Evolutionary conservation across 2,329 filamentous ascomycete genomes (phyloP), one percentile per base, ranked within the genome.

Genomic region (Xylariomycetidae sp.): DNA sequence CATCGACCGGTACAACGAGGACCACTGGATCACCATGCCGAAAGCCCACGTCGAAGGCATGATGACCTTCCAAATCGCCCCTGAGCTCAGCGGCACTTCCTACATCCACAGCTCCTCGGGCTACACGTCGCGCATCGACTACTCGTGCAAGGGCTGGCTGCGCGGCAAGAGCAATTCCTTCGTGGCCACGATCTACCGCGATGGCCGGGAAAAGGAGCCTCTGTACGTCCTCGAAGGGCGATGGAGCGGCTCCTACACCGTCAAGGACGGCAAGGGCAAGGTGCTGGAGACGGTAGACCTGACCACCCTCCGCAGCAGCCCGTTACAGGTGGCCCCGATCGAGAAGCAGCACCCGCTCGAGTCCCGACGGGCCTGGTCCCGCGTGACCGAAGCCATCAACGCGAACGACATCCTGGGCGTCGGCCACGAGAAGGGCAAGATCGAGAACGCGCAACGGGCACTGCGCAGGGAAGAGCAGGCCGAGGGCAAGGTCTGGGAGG

Each of bases 151-250:
- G 58, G 90, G 90, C 37, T 98, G 90, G 90, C 63, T 98, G 8
- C 88, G 83, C 28, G 92, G 90, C 46, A 94, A 94, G 72, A 95
- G 95, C 69, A 96, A 96, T 66, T 84, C 74, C 36, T 87, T 96
- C 57, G 77, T 70, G 10, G 90, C 88, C 10, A 70, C 70, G 16
- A 58, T 96, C 37, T 88, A 83, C 63, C 72, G 68, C 12, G 77
- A 85, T 60, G 63, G 78, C 65, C 68, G 70, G 61, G 86, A 81
- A 60, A 84, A 82, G 61, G 81, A 85, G 32, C 72, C 77, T 40
- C 68, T 82, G 30, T 95, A 90, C 68, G 86, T 79, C n/a, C 72
- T 82, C 24, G 80, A 87, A 19, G 92, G 92, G 16, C 86, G 93
- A 57, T 98, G 92, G 92, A 93, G 79, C 37, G 85, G 87, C 51